Percentiles rank a stretch among this genome's conserved stretches.
phyloP scores from a whole-genome alignment of 495 filamentous ascomycete genomes.

The Elasticomyces elasticus region DNA sequence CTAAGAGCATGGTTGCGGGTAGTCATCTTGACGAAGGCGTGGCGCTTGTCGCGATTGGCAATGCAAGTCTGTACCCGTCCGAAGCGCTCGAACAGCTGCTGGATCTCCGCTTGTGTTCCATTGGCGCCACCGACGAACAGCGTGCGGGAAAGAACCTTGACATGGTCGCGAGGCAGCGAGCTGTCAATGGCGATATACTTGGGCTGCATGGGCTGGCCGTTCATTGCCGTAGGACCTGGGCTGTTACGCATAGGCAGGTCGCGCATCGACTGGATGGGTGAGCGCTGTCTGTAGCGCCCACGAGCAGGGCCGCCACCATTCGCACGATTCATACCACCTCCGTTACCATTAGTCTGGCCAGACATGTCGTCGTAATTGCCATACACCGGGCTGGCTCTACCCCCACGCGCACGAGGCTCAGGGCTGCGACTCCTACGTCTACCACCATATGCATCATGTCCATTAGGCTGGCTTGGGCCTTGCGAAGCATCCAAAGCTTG shows the following conservation, averaged over 20 bases:
- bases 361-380: conserved; percentile 38
- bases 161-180: conserved; percentile 57
- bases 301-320: conserved; percentile 24
- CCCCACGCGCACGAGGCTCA: conserved; percentile 23
- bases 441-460: conserved; percentile 3
- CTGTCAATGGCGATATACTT: conserved; percentile 79
- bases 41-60: conserved; percentile 91
- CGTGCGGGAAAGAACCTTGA: conserved; percentile 91
- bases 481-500: conserved; percentile 15
- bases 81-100: conserved; percentile 63
- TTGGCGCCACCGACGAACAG: conserved; percentile 95
- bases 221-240: conserved; percentile 33
- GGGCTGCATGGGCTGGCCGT: conserved; percentile 41
- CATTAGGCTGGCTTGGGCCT: background rate
- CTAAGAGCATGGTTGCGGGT: conserved; percentile 70
- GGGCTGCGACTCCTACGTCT: conserved; percentile 30
- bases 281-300: conserved; percentile 72
- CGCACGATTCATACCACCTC: conserved; percentile 18
- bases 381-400: conserved; percentile 59
- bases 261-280: conserved; percentile 49
- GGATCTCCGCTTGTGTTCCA: conserved; percentile 69
- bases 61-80: conserved; percentile 93
- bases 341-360: conserved; percentile 1
- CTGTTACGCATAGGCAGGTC: conserved; percentile 21
- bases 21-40: conserved; percentile 98